phyloP scores from a whole-genome alignment of 768 basidiomycete species.

The Kwoniella sp. region DNA sequence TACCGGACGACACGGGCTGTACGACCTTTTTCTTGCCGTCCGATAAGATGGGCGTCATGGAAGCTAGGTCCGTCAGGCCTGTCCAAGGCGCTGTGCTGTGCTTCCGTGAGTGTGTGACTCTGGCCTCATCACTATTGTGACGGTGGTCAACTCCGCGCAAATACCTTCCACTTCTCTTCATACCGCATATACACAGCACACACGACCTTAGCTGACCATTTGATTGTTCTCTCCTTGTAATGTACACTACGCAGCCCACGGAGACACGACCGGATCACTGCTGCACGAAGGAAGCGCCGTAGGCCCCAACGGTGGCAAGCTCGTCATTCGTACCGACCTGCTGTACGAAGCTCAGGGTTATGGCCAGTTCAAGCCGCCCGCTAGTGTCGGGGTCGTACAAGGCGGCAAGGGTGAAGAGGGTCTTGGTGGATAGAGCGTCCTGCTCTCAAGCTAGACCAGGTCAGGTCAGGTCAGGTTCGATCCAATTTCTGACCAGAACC shows the following conservation, averaged over 20 bases:
- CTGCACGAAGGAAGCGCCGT: conserved; percentile 57
- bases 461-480: too few relatives aligned
- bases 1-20: conserved; percentile 58
- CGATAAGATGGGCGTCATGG: conserved; percentile 58
- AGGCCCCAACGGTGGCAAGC: conserved; percentile 52
- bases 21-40: conserved; percentile 66
- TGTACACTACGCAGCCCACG: conserved; percentile 42
- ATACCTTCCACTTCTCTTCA: too few relatives aligned
- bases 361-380: conserved; percentile 50
- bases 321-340: conserved; percentile 56
- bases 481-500: too few relatives aligned
- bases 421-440: conserved; percentile 32
- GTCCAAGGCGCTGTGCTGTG: conserved; percentile 61
- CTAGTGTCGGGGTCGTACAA: conserved; percentile 41
- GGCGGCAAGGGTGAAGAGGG: conserved; percentile 49
- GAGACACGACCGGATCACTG: conserved; percentile 54
- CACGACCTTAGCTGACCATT: conserved; percentile 3
- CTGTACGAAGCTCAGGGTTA: conserved; percentile 55
- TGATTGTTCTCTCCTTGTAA: too few relatives aligned
- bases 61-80: conserved; percentile 62
- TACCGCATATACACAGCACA: not conserved
- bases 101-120: conserved; percentile 57
- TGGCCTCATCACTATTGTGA: not conserved
- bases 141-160: too few relatives aligned
- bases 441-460: not conserved